Percentiles rank a stretch among this genome's conserved stretches.
phyloP scores from a whole-genome alignment of 1,139 yeast species.

The Kazachstania sp. region DNA sequence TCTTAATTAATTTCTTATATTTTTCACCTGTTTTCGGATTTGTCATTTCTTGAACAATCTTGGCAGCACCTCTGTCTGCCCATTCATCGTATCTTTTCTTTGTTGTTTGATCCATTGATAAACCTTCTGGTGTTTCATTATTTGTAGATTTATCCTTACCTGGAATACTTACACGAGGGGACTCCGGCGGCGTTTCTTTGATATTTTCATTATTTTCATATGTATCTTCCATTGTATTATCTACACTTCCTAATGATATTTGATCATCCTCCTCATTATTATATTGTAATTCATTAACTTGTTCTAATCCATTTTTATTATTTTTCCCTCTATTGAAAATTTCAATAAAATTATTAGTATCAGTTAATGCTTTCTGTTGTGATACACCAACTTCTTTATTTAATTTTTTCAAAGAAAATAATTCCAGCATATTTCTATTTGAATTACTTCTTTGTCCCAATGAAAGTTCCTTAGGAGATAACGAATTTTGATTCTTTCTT shows the following conservation, averaged over 20 bases:
- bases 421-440: slow-evolving; percentile 13
- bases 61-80: slow-evolving; percentile 45
- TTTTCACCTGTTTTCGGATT: slow-evolving; percentile 40
- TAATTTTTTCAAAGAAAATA: slow-evolving; percentile 8
- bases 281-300: background rate
- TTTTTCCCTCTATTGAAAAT: slow-evolving; percentile 10
- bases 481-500: background rate
- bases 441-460: slow-evolving; percentile 13
- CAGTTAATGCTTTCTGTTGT: slow-evolving; percentile 22
- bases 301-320: background rate
- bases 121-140: slow-evolving; percentile 2
- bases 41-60: slow-evolving; percentile 37
- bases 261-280: slow-evolving; percentile 2
- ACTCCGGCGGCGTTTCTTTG: background rate
- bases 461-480: background rate
- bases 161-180: no score
- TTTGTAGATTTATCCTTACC: background rate
- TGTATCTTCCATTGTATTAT: slow-evolving; percentile 5
- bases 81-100: slow-evolving; percentile 23
- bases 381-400: slow-evolving; percentile 7
- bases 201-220: background rate
- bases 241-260: slow-evolving; percentile 6
- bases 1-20: slow-evolving; percentile 39
- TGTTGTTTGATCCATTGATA: slow-evolving; percentile 6
- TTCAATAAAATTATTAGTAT: slow-evolving; percentile 22